Evolutionary conservation across 176 grass and related monocot genomes (phyloP).

Genomic region (Aegilops tauschii): DNA sequence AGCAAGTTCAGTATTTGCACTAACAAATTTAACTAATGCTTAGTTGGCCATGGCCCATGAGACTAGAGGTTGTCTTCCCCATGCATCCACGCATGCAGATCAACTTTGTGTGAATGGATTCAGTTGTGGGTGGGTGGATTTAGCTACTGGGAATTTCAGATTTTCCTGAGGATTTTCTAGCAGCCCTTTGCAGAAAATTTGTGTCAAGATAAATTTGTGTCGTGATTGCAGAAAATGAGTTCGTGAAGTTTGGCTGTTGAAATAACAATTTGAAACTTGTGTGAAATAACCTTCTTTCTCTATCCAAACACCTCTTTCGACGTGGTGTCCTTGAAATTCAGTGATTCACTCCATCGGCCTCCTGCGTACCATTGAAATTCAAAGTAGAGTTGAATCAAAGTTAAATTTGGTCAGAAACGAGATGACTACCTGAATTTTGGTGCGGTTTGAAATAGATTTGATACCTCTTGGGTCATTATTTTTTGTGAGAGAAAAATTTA

Average conservation of each 20-base stretch:
- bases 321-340: no score
- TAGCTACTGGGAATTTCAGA: background rate
- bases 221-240: background rate
- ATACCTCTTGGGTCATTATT: no score
- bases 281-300: no score
- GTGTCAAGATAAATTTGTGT: background rate
- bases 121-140: background rate
- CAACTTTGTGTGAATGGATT: background rate
- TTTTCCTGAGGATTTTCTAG: background rate
- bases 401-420: background rate
- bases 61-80: background rate
- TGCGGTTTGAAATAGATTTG: no score
- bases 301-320: no score
- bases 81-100: background rate
- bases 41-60: background rate
- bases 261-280: background rate
- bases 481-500: no score
- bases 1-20: background rate
- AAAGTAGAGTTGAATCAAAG: background rate
- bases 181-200: background rate
- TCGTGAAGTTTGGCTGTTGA: background rate
- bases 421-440: background rate
- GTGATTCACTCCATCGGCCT: no score
- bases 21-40: background rate
- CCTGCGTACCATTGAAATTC: no score